Base-by-base conservation (phyloP, 2,329 filamentous ascomycete species). In the Paraconiothyrium brasiliense region DNA sequence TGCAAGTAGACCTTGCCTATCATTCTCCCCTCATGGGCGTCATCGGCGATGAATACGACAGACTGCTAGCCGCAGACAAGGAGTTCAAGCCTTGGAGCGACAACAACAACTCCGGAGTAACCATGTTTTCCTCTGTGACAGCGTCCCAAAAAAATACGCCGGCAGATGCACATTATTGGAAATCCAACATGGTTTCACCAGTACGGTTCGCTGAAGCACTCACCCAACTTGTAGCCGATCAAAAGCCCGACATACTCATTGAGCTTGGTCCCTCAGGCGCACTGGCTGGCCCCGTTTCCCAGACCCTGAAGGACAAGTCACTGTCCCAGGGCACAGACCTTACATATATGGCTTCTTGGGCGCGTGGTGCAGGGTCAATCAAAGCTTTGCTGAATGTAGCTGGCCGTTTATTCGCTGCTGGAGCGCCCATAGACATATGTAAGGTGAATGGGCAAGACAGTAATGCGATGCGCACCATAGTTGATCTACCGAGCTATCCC, bases 401-500 rank as follows among this genome's bases (percentile, higher is more conserved):
- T 20, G 20, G 20, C 20, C 20, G 20, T 20, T 20, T 20, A 20
- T 20, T 20, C 20, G 20, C 20, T 20, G 20, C 20, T 20, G 20
- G 20, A 20, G 20, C 20, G 20, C 20, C 20, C 20, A 20, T 20
- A 20, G 20, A 20, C 20, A 20, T 20, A 20, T 20, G 20, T 1
- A 20, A 20, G 20, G 20, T 20, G 20, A 20, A 20, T 20, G 20
- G 20, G 20, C 20, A 20, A 20, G 20, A 20, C 20, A 20, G 20
- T 20, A 20, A 20, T 20, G 20, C 20, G 20, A 20, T 20, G 20
- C 20, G 20, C 20, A 20, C 20, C 20, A 20, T 20, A 20, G 20
- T 73, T 7, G 70, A 73, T 51, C 59, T 77, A 7, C 75, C 75
- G 2, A 60, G 54, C 7, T 77, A 77, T 44, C 41, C 64, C 1